Percentiles rank a stretch among this genome's conserved stretches.
Evolutionary conservation across 805 yeast genomes (phyloP).

Genomic region (Starmerella powellii): DNA sequence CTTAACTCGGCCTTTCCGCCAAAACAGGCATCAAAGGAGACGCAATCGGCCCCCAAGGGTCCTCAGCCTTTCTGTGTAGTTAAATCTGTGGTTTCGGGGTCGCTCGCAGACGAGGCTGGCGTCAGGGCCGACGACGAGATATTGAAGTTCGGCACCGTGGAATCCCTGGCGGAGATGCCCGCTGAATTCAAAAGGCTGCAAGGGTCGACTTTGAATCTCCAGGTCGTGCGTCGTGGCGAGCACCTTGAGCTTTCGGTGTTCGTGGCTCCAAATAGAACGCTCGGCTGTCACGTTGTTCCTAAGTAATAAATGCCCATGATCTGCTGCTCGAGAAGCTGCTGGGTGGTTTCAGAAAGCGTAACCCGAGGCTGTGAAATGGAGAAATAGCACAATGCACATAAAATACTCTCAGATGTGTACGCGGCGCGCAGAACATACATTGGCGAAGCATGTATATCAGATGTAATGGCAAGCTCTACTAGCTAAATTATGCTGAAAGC

Average conservation of each 20-base stretch:
- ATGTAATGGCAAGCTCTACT: too few species aligned
- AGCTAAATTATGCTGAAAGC: too few species aligned
- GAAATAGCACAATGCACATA: too few species aligned
- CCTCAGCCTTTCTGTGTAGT: slow-evolving; percentile 30
- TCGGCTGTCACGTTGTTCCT: slow-evolving; percentile 19
- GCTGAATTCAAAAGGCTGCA: slow-evolving; percentile 24
- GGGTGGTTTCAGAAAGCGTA: too few species aligned
- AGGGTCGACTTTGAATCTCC: not conserved
- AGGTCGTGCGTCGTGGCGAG: slow-evolving; percentile 3
- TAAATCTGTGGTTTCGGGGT: slow-evolving; percentile 35
- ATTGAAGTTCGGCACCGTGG: slow-evolving; percentile 41
- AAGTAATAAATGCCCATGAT: not conserved
- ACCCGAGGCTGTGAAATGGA: too few species aligned
- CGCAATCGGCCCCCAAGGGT: not conserved
- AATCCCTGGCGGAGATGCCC: slow-evolving; percentile 44
- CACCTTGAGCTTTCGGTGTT: not conserved
- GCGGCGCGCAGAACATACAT: too few species aligned
- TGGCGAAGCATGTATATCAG: too few species aligned
- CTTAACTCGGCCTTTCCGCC: slow-evolving; percentile 33
- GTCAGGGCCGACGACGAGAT: slow-evolving; percentile 44
- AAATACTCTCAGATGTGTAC: too few species aligned
- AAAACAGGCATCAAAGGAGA: not conserved
- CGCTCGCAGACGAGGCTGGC: slow-evolving; percentile 53
- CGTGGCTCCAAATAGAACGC: slow-evolving; percentile 7
- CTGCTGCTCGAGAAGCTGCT: too few species aligned